phyloP scores from a whole-genome alignment of 2,329 filamentous ascomycete genomes.

The Sporothrix variecibatus region DNA sequence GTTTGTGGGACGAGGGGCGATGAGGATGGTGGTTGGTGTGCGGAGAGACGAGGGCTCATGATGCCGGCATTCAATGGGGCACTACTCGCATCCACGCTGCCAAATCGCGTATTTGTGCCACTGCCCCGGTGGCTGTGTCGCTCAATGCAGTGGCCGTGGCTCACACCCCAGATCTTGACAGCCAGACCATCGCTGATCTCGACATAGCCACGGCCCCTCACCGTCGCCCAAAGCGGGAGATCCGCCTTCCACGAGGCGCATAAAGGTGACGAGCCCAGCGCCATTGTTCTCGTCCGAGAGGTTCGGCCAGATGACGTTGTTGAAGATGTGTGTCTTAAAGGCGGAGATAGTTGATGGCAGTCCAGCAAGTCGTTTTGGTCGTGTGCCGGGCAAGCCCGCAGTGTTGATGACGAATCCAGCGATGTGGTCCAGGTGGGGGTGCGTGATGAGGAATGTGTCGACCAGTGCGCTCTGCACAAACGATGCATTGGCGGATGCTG shows the following conservation, averaged over 20 bases:
- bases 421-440: conserved; percentile 95
- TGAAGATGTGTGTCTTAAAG: conserved; percentile 93
- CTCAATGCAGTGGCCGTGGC: conserved; percentile 86
- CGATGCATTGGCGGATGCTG: conserved; percentile 74
- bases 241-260: conserved; percentile 84
- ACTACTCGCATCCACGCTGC: conserved; percentile 51
- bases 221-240: conserved; percentile 81
- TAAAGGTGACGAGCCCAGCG: conserved; percentile 87
- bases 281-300: conserved; percentile 94
- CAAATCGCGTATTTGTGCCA: conserved; percentile 52
- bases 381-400: conserved; percentile 75
- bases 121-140: conserved; percentile 67
- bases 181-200: conserved; percentile 86
- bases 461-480: conserved; percentile 78
- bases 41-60: conserved; percentile 35
- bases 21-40: conserved; percentile 35
- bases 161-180: conserved; percentile 85
- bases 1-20: conserved; percentile 24
- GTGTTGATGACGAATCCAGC: conserved; percentile 92
- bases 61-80: conserved; percentile 25
- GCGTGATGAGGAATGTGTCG: conserved; percentile 88
- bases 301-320: conserved; percentile 97
- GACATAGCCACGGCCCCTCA: conserved; percentile 77
- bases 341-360: conserved; percentile 87
- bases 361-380: conserved; percentile 83